phyloP scores from a whole-genome alignment of 345 rosid genomes.

The Citropsis articulata region DNA sequence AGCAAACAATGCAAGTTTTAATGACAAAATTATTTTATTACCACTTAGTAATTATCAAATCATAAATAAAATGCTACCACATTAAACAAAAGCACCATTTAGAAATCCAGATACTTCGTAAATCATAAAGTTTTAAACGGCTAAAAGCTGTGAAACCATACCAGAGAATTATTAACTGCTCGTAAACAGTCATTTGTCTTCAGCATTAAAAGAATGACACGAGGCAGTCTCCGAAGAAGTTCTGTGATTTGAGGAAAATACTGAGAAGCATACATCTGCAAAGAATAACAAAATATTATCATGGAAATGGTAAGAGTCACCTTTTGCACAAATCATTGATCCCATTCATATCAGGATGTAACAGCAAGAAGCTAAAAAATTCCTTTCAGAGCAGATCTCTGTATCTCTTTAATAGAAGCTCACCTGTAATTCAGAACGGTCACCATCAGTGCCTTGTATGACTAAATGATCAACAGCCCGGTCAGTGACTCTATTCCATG shows the following conservation, averaged over 20 bases:
- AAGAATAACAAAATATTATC: constrained; percentile 6
- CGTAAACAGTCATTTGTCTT: constrained; percentile 95
- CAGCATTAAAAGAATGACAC: constrained; percentile 83
- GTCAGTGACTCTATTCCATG: constrained; percentile 87
- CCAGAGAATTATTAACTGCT: constrained; percentile 79
- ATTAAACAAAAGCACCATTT: not conserved
- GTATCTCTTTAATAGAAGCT: not conserved
- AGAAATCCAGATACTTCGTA: not conserved
- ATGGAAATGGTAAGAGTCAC: not conserved
- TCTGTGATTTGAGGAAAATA: constrained; percentile 85
- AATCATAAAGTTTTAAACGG: not conserved
- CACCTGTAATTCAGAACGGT: constrained; percentile 82
- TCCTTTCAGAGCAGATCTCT: no score
- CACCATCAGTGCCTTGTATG: constrained; percentile 66
- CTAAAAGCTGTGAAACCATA: constrained; percentile 16
- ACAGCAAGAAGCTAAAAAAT: not conserved
- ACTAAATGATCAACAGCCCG: constrained; percentile 83
- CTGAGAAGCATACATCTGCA: constrained; percentile 91
- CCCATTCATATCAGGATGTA: not conserved
- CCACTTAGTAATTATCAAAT: not conserved
- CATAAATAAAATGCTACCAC: not conserved
- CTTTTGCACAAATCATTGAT: constrained; percentile 1
- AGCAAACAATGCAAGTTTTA: no score
- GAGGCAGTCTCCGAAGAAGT: constrained; percentile 89
- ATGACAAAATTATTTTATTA: not conserved